phyloP scores from a whole-genome alignment of 148 eudicot species.

The Camellia sinensis region DNA sequence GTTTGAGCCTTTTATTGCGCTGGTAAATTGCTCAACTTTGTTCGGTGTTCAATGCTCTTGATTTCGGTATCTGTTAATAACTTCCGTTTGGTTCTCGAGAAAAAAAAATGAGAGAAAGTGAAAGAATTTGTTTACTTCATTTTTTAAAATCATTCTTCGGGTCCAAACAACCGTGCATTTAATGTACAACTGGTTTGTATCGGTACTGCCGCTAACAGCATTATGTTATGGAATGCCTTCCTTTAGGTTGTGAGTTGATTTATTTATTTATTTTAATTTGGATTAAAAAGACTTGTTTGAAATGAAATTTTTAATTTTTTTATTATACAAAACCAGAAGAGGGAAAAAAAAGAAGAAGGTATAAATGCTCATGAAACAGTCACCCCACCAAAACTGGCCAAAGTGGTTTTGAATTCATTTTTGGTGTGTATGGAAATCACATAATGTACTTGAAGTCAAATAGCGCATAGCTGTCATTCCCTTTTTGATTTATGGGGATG shows the following conservation, averaged over 20 bases:
- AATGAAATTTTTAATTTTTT: too few relatives aligned
- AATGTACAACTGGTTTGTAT: neutral
- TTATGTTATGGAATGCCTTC: neutral
- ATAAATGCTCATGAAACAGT: too few relatives aligned
- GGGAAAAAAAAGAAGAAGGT: too few relatives aligned
- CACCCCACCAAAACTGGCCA: too few relatives aligned
- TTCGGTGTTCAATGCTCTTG: neutral
- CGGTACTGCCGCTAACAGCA: neutral
- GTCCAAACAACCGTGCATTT: too few relatives aligned
- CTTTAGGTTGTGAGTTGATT: neutral
- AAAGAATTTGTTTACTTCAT: neutral
- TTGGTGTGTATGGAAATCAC: too few relatives aligned
- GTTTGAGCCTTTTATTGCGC: neutral
- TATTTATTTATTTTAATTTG: neutral
- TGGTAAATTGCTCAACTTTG: neutral
- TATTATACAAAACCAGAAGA: too few relatives aligned
- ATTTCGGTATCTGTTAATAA: neutral
- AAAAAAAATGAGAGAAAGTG: slow-evolving; percentile 2
- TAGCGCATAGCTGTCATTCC: too few relatives aligned
- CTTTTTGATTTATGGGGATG: too few relatives aligned
- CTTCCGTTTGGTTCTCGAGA: neutral
- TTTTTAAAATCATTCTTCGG: neutral
- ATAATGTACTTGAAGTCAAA: too few relatives aligned
- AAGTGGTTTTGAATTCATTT: too few relatives aligned
- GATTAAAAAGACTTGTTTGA: too few relatives aligned